Evolutionary conservation across 345 rosid species (phyloP), one percentile per base, ranked within the genome.

Genomic region (Camelina neglecta): DNA sequence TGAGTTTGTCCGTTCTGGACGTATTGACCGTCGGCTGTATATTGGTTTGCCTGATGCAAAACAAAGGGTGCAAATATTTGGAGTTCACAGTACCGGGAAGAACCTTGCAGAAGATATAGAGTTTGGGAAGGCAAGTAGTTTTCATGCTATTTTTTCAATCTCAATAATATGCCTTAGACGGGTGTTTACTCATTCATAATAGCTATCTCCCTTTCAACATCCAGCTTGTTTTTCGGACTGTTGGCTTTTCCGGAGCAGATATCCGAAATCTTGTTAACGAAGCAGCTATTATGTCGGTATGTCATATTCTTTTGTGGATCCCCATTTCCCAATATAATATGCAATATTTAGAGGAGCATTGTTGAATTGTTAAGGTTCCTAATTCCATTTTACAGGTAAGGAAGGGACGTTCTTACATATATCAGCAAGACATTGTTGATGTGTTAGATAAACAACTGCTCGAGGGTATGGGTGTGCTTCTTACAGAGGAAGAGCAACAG

Each of bases 381-480:
- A 11, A 33, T 41, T 63, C 70, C 69, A 60, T 18, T 71, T 76
- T 69, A 23, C 81, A 94, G 97, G 98, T 94, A 54, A 89, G 98
- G 80, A 92, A 89, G 82, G 97, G 92, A 44, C 95, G 88, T 77
- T 76, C 92, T 69, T 84, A 80, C 81, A 86, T 94, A 75, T 76
- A 65, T 79, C 98, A 94, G 86, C 89, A 90, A 82, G 98, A 94
- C 80, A 81, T 94, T 39, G 81, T 89, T 82, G 96, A 90, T 81
- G 97, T 92, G 76, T 79, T 94, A 81, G 97, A 94, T 78, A 94
- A 94, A 78, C 97, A 94, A 80, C 85, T 94, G 80, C 93, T 94
- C 13, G 98, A 94, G 85, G 98, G 98, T 55, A 90, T 94, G 97
- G 98, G 98, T 51, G 95, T 92, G 21, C 96, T 94, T 55, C 92